Base-by-base conservation (phyloP, 305 asterid species). In the Plantago coronopus region DNA sequence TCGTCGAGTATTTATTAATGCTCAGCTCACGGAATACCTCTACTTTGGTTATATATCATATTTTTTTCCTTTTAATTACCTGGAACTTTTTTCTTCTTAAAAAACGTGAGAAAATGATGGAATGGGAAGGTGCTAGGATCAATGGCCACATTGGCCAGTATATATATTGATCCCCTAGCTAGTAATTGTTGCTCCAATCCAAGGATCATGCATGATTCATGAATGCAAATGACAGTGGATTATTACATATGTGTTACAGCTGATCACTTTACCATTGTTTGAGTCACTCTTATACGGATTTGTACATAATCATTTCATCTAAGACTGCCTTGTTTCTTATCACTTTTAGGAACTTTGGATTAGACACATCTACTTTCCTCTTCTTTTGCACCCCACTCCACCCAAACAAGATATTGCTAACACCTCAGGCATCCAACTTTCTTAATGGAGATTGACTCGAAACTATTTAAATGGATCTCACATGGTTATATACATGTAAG, bases 251-350 rank as follows among this genome's bases (percentile, higher is more conserved):
- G 48, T 47, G 40, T 61, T 10, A 19, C 21, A 43, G 48, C 25
- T 20, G 37, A 16, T 19, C 25, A 9, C 10, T 23, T n/a, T 17
- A 44, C 62, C 64, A 57, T 68, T 74, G 59, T 67, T 71, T 54
- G 49, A 69, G 65, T 72, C 19, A 65, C 66, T n/a, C n/a, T 74
- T 74, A 80, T 74, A 84, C 62, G 78, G 77, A 87, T 75, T 79
- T 76, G 82, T 78, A 62, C 70, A 65, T 72, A 69, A 78, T 76
- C 77, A 73, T 82, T 84, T 71, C 67, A 72, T 23, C 83, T 70
- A 72, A 55, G 73, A 29, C 29, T 69, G 59, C 66, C 67, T 79
- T 72, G 69, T 75, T 70, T 74, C 68, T 22, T 72, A 67, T 68
- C 74, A 56, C 59, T 61, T 61, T 75, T 49, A 43, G 70, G 78